phyloP scores from a whole-genome alignment of 495 filamentous ascomycete species.

The Lineolata rhizophorae region DNA sequence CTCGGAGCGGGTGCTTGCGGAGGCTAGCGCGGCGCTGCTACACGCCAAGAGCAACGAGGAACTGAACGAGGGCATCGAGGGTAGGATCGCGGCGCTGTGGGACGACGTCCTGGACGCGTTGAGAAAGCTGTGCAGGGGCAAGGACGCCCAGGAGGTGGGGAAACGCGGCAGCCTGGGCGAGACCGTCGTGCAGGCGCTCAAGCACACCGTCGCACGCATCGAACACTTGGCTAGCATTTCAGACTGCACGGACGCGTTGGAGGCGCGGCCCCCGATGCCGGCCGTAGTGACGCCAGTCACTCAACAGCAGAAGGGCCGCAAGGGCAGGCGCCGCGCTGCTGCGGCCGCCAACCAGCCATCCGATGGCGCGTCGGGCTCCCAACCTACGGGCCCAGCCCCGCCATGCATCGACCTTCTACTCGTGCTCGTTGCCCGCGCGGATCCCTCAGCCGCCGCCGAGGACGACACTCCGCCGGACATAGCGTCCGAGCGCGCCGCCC shows the following conservation, averaged over 20 bases:
- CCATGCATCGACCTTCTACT: constrained; percentile 49
- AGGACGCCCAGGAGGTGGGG: constrained; percentile 35
- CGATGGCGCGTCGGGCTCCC: constrained; percentile 10
- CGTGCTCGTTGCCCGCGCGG: constrained; percentile 41
- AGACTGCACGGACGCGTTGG: constrained; percentile 51
- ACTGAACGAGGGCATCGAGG: constrained; percentile 61
- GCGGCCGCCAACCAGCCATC: constrained; percentile 1
- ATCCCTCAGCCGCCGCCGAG: constrained; percentile 31
- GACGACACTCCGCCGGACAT: constrained; percentile 10
- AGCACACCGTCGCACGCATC: constrained; percentile 63
- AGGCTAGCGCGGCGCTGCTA: constrained; percentile 60
- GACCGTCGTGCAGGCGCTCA: constrained; percentile 41
- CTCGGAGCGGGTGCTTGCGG: constrained; percentile 61
- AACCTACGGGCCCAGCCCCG: constrained; percentile 17
- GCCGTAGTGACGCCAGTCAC: no score
- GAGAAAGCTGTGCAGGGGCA: constrained; percentile 38
- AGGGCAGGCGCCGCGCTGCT: constrained; percentile 16
- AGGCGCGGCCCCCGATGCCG: constrained; percentile 28
- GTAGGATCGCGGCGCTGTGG: constrained; percentile 63
- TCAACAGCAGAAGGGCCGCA: constrained; percentile 21
- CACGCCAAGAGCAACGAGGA: constrained; percentile 74
- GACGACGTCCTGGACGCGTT: constrained; percentile 57
- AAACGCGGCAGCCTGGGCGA: constrained; percentile 36
- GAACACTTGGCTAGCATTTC: constrained; percentile 63
- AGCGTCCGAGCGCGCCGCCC: constrained; percentile 38